Percentiles rank a stretch among this genome's conserved stretches.
phyloP scores from a whole-genome alignment of 768 basidiomycete genomes.

The Tylopilus plumbeoviolaceoides region DNA sequence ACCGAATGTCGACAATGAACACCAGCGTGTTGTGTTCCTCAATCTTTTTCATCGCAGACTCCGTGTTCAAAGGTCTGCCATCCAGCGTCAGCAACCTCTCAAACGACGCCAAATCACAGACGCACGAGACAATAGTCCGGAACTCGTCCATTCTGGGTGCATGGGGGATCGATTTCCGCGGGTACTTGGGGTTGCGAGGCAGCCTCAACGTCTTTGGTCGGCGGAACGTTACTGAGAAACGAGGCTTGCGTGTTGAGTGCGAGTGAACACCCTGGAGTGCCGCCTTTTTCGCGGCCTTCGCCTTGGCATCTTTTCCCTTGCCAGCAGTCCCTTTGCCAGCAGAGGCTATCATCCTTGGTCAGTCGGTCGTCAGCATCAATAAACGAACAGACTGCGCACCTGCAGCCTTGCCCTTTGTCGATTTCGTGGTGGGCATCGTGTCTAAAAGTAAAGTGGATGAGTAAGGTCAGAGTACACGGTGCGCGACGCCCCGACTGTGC shows the following conservation, averaged over 20 bases:
- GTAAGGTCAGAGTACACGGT: not conserved
- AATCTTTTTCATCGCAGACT: conserved; percentile 99
- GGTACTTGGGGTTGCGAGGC: conserved; percentile 83
- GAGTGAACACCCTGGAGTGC: conserved; percentile 83
- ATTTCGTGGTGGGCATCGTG: conserved; percentile 67
- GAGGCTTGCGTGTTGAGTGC: conserved; percentile 74
- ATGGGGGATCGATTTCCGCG: conserved; percentile 92
- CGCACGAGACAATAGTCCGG: conserved; percentile 88
- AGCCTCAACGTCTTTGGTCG: conserved; percentile 92
- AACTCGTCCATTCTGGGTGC: conserved; percentile 95
- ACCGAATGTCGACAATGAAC: conserved; percentile 91
- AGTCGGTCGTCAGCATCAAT: conserved; percentile 18
- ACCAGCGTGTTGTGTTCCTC: conserved; percentile 99
- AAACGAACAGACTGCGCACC: conserved; percentile 30
- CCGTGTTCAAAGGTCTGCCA: conserved; percentile 81
- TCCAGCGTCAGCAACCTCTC: not conserved
- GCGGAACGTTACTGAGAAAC: conserved; percentile 88
- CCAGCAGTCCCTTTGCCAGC: conserved; percentile 33
- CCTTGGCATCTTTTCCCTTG: conserved; percentile 55
- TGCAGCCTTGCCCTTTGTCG: conserved; percentile 58
- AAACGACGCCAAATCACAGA: conserved; percentile 9
- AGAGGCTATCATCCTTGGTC: not conserved
- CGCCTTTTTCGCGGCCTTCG: conserved; percentile 95
- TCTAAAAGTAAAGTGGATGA: conserved; percentile 10
- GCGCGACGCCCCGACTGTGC: not conserved